Percentiles rank a stretch among this genome's conserved stretches.
phyloP scores from a whole-genome alignment of 371 early-diverging fungal genomes.

The Sporodiniella umbellata region DNA sequence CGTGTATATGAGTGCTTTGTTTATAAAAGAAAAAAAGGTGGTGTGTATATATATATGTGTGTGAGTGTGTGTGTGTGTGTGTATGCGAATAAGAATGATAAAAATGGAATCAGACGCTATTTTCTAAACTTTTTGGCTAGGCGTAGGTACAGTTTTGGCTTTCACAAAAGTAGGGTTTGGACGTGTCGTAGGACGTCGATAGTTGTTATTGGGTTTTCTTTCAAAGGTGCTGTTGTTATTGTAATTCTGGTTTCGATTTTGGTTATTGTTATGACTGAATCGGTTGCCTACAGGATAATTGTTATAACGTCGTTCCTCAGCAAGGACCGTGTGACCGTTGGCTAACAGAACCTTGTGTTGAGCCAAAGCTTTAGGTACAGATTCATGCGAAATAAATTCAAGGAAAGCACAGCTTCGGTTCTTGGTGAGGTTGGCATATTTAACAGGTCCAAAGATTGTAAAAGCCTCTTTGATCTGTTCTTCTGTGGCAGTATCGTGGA shows the following conservation, averaged over 20 bases:
- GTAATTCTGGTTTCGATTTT: not conserved
- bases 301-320: constrained; percentile 41
- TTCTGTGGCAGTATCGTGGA: constrained; percentile 23
- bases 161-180: not conserved
- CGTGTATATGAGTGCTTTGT: no score
- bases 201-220: not conserved
- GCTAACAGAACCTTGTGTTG: constrained; percentile 29
- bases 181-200: not conserved
- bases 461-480: constrained; percentile 38
- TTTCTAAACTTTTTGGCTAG: not conserved
- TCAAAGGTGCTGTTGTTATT: not conserved
- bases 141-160: not conserved
- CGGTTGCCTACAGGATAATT: no score
- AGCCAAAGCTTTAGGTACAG: constrained; percentile 38
- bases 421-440: constrained; percentile 19
- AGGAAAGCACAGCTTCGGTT: constrained; percentile 31
- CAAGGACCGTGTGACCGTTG: constrained; percentile 20
- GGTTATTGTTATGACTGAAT: constrained; percentile 1
- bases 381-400: constrained; percentile 31
- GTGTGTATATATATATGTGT: not conserved
- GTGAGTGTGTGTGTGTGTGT: constrained; percentile 1
- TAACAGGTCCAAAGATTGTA: constrained; percentile 35
- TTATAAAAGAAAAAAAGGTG: no score
- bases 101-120: no score
- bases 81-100: not conserved